Base-by-base conservation (phyloP, 805 yeast species). In the Pichia occidentalis region DNA sequence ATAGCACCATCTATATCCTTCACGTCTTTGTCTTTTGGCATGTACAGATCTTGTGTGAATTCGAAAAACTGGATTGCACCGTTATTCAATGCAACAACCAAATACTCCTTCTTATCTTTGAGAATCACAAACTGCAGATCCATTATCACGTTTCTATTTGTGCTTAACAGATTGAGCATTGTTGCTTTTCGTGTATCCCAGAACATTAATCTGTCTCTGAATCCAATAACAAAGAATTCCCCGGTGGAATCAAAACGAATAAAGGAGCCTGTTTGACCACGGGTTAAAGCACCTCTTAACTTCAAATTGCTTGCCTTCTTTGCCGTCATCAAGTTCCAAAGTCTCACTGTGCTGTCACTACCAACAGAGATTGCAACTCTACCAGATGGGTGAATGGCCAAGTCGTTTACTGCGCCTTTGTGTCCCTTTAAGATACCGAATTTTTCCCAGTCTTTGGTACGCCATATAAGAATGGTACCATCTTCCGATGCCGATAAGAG, bases 251-350 rank as follows among this genome's bases (percentile, higher is more conserved):
- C 45, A 39, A 57, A 57, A 31, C 45, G 40, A 25, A 57, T 51
- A 19, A 53, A 34, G 12, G 49, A 51, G 1, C 59, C 55, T 9
- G 43, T 29, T 59, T 81, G 84, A 6, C 80, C 80, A 42, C 70
- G 60, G 47, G 80, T 77, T 53, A 80, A 84, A 43, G 69, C 75
- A 27, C 80, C 81, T 54, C 72, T 80, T 43, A 84, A 63, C 53
- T 83, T 87, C 60, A 88, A 64, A 9, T 74, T 68, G 1, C 95
- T 88, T 14, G 97, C 97, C 60, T 87, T 88, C 57, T 85, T 84
- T 11, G 86, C 92, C 1, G 97, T 90, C 97, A 92, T 90, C 48
- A 92, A 67, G 56, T 92, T 92, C 98, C 98, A 92, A 42, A 92
- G 68, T 53, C 90, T 70, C 25, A 92, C 70, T 6, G 95, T 82